phyloP scores from a whole-genome alignment of 2,329 filamentous ascomycete species.

The Chrysoporthe cubensis region DNA sequence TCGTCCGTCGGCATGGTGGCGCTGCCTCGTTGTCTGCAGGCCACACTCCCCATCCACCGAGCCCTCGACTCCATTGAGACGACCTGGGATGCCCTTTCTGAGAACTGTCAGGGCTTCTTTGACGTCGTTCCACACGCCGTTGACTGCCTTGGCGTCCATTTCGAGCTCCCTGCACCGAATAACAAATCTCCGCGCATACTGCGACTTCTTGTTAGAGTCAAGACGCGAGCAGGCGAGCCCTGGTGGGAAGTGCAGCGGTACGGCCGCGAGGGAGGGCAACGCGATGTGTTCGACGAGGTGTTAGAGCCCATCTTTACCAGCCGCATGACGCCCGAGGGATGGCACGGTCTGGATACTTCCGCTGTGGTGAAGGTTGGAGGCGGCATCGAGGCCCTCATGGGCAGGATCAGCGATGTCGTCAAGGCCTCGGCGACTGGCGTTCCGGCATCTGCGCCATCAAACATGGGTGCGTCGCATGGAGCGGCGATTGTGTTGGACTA shows the following conservation, averaged over 20 bases:
- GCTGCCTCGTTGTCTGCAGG: slow-evolving; percentile 58
- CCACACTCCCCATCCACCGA: slow-evolving; percentile 67
- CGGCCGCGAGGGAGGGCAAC: slow-evolving; percentile 29
- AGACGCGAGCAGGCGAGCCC: slow-evolving; percentile 49
- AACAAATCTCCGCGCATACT: slow-evolving; percentile 41
- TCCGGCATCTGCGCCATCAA: not conserved
- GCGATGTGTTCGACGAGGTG: slow-evolving; percentile 42
- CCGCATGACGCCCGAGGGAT: slow-evolving; percentile 44
- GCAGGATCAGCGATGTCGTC: slow-evolving; percentile 52
- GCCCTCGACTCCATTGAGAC: slow-evolving; percentile 64
- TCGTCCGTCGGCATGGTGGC: slow-evolving; percentile 54
- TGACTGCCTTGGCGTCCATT: slow-evolving; percentile 62
- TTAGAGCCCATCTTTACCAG: slow-evolving; percentile 52
- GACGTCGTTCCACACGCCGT: slow-evolving; percentile 57
- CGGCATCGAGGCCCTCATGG: slow-evolving; percentile 51
- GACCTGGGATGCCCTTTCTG: slow-evolving; percentile 50
- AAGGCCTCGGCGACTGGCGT: slow-evolving; percentile 36
- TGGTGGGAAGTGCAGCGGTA: slow-evolving; percentile 56
- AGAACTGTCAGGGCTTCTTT: slow-evolving; percentile 50
- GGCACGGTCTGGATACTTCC: slow-evolving; percentile 49
- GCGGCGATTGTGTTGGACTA: slow-evolving; percentile 28
- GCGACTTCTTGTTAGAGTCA: slow-evolving; percentile 57
- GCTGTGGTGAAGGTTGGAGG: slow-evolving; percentile 50
- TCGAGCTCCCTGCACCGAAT: slow-evolving; percentile 43
- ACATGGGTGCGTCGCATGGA: slow-evolving; percentile 18